Conservation (phyloP, 805 yeast genomes). For the Nakazawaea anatomiae region DNA sequence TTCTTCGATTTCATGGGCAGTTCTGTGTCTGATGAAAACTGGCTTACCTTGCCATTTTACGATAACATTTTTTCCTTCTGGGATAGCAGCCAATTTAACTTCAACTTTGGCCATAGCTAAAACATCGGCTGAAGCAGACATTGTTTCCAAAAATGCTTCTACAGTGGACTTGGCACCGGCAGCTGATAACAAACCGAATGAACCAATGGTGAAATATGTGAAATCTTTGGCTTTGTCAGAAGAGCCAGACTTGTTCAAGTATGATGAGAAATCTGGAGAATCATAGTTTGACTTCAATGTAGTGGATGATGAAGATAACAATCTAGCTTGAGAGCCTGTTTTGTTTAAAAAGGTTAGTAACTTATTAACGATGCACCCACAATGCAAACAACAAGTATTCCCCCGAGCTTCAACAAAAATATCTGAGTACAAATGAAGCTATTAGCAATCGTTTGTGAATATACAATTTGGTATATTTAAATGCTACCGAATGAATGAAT, state of each 20-base stretch:
- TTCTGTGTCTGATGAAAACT: constrained; percentile 98
- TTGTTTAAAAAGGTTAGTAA: too few relatives aligned
- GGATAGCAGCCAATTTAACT: constrained; percentile 88
- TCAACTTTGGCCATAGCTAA: constrained; percentile 99
- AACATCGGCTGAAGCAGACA: constrained; percentile 98
- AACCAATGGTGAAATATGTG: constrained; percentile 96
- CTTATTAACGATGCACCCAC: too few relatives aligned
- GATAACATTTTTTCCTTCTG: constrained; percentile 96
- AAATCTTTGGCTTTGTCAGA: constrained; percentile 74
- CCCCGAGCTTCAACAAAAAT: too few relatives aligned
- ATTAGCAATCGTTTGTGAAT: too few relatives aligned
- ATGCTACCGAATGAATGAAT: too few relatives aligned
- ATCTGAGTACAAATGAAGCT: too few relatives aligned
- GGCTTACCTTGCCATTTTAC: constrained; percentile 99
- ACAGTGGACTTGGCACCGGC: constrained; percentile 96
- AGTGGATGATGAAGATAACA: constrained; percentile 43
- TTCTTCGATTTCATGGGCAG: constrained; percentile 86
- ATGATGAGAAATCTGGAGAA: constrained; percentile 85
- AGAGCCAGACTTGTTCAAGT: constrained; percentile 63
- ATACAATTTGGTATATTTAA: too few relatives aligned
- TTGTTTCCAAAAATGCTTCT: constrained; percentile 82
- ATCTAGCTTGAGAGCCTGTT: constrained; percentile 31
- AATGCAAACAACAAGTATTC: too few relatives aligned
- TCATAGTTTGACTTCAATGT: constrained; percentile 70
- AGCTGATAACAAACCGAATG: constrained; percentile 83